Base-by-base conservation (phyloP, 148 eudicot species). In the Camellia japonica region DNA sequence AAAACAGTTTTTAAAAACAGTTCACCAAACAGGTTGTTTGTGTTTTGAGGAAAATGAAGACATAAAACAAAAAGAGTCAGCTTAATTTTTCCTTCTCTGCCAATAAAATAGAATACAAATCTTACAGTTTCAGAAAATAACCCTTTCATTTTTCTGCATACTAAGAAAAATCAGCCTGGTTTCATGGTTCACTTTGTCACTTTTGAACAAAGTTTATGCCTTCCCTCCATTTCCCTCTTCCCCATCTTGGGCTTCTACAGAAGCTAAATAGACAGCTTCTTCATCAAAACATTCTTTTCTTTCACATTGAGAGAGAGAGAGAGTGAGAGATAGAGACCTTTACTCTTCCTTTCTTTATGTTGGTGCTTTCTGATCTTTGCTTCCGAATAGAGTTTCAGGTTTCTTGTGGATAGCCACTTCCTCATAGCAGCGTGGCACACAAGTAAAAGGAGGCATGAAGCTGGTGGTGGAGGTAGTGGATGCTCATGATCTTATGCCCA, bases 151-250 rank as follows among this genome's bases (percentile, higher is more conserved):
- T 66, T 66, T 42, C 70, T 66, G 0, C 70, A 42, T 23, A 23
- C 30, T 23, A 23, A 23, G 30, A 23, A 23, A 23, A 23, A 23
- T 23, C 30, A 23, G 30, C 30, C 30, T 23, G 30, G 30, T 23
- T 23, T 23, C 30, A 23, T 23, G 30, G 30, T 23, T 23, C 30
- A 23, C 30, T 23, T 23, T 23, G 30, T 23, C 30, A 23, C 30
- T 23, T 23, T 23, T 23, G 30, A 69, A 69, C 73, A 69, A 69
- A 18, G 2, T 69, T 69, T 49, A 69, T 69, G 73, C 73, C 73
- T 69, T 69, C 54, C 73, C 30, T 69, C 73, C 30, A 46, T 46
- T 69, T 46, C 73, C 73, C 30, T 69, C 73, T 69, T 69, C 73
- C 73, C 18, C 54, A 46, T 7, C 8, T 11, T 54, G 8, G 13